Evolutionary conservation across 306 rosid species (phyloP).

Genomic region (Argentina anserina): DNA sequence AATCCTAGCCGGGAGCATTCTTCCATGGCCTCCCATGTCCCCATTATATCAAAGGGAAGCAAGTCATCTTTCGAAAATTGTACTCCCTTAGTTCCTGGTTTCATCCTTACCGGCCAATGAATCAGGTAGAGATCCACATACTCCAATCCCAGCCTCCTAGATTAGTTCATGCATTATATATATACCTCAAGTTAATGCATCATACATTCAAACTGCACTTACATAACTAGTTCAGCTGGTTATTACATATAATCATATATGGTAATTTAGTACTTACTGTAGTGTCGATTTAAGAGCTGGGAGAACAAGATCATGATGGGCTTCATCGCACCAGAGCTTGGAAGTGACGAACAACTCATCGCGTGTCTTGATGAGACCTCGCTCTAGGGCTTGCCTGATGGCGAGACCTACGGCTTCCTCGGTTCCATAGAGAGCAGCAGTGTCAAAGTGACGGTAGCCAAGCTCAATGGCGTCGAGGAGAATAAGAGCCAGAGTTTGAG

Average conservation of each 20-base stretch:
- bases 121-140: conserved; percentile 9
- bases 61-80: not conserved
- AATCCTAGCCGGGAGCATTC: conserved; percentile 11
- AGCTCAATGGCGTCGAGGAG: conserved; percentile 41
- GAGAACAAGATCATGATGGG: conserved; percentile 33
- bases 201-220: not conserved
- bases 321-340: conserved; percentile 45
- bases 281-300: conserved; percentile 35
- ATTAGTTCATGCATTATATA: not conserved
- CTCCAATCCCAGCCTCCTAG: conserved; percentile 7
- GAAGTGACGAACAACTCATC: conserved; percentile 42
- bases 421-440: conserved; percentile 46
- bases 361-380: conserved; percentile 32
- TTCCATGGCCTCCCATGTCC: conserved; percentile 15
- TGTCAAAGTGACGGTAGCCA: conserved; percentile 50
- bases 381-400: conserved; percentile 34
- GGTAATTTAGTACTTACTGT: conserved; percentile 12
- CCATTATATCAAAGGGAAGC: not conserved
- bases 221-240: not conserved
- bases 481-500: not conserved
- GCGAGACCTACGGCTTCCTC: conserved; percentile 41
- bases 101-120: conserved; percentile 3
- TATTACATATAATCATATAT: not conserved
- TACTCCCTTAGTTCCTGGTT: not conserved
- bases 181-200: not conserved